Percentiles rank a stretch among this genome's conserved stretches.
Evolutionary conservation across 257 asterid genomes (phyloP).

Genomic region (Nicotiana benthamiana): DNA sequence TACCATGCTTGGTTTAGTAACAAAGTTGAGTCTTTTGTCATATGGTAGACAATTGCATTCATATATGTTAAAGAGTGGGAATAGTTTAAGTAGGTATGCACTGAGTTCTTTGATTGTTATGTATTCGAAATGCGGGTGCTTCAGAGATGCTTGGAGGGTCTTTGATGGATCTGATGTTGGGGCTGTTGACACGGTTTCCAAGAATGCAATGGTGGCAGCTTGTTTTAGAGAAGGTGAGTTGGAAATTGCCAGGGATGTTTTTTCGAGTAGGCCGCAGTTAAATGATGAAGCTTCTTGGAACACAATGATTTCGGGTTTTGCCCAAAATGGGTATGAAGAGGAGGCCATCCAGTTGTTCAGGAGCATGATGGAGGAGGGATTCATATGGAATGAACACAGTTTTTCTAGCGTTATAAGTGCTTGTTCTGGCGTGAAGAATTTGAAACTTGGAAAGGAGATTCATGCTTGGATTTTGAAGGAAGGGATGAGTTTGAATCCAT

Average conservation of each 20-base stretch:
- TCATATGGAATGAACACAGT: conserved; percentile 47
- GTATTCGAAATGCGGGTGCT: conserved; percentile 81
- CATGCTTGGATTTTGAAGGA: conserved; percentile 65
- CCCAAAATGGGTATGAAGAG: conserved; percentile 49
- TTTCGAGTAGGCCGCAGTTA: conserved; percentile 33
- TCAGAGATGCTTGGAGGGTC: conserved; percentile 41
- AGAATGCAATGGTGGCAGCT: conserved; percentile 75
- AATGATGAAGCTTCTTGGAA: conserved; percentile 81
- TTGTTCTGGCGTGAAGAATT: conserved; percentile 50
- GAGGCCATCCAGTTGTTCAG: conserved; percentile 55
- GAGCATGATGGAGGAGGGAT: conserved; percentile 48
- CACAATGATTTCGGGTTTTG: conserved; percentile 67
- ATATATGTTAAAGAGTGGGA: conserved; percentile 70
- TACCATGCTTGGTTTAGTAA: conserved; percentile 60
- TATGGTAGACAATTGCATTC: conserved; percentile 69
- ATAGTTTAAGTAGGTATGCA: conserved; percentile 49
- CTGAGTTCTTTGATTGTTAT: conserved; percentile 74
- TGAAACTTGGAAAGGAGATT: conserved; percentile 61
- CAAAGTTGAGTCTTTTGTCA: conserved; percentile 35
- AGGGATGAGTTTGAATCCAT: conserved; percentile 48
- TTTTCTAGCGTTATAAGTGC: conserved; percentile 57
- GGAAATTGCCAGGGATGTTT: conserved; percentile 47
- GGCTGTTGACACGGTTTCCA: conserved; percentile 53
- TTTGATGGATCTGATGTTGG: conserved; percentile 22
- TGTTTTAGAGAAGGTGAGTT: conserved; percentile 76